Evolutionary conservation across 768 basidiomycete species (phyloP).

Genomic region (Harrya chromipes): DNA sequence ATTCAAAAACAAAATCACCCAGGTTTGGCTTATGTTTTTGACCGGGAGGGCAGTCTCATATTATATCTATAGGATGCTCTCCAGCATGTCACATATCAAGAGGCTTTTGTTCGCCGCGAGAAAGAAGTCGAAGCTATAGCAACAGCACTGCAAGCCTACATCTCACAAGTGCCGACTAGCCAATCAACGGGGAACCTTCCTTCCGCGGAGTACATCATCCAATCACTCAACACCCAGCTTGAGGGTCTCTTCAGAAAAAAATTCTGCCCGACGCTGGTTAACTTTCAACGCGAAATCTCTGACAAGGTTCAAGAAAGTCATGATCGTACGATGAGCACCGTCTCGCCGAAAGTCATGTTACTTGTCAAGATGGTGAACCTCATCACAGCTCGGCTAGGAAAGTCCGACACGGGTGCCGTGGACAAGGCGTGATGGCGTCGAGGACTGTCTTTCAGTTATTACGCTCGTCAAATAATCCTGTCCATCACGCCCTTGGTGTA

Average conservation of each 20-base stretch:
- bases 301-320: conserved; percentile 21
- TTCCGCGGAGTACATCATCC: conserved; percentile 30
- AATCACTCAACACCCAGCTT: conserved; percentile 24
- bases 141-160: conserved; percentile 30
- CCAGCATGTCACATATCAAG: conserved; percentile 11
- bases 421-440: conserved; percentile 1
- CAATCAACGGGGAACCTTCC: conserved; percentile 17
- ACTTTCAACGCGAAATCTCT: conserved; percentile 26
- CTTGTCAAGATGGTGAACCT: conserved; percentile 31
- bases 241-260: conserved; percentile 25
- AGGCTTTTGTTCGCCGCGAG: conserved; percentile 15
- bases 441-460: not conserved
- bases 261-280: conserved; percentile 16
- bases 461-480: not conserved
- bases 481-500: not conserved
- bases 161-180: conserved; percentile 24
- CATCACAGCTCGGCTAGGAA: conserved; percentile 25
- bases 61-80: conserved; percentile 12
- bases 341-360: conserved; percentile 28
- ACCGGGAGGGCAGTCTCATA: not conserved
- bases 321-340: conserved; percentile 18
- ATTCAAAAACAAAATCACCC: conserved; percentile 21
- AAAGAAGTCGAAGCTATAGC: conserved; percentile 31
- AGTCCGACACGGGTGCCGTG: conserved; percentile 12
- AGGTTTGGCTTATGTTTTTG: conserved; percentile 22